These are phyloP conservation scores for Saturnispora hagleri DNA, from an alignment of 805 yeast species.

Conservation along the genomic window DNA sequence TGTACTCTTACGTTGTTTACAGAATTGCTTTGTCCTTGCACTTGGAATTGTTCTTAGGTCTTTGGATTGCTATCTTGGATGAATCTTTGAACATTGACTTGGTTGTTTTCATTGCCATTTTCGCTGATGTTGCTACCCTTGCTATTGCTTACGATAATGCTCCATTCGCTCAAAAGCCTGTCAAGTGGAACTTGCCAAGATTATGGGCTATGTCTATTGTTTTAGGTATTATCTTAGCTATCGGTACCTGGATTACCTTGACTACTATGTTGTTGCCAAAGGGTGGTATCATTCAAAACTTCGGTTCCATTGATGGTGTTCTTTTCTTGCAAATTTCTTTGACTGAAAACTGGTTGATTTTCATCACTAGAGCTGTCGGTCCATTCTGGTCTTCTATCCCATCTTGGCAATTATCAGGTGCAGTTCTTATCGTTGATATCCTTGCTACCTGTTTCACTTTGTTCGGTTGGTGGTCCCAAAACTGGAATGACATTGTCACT, in stretches of 20 bases:
- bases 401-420: slow-evolving; percentile 95
- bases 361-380: slow-evolving; percentile 48
- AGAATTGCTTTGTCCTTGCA: slow-evolving; percentile 94
- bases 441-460: slow-evolving; percentile 85
- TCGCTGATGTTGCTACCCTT: too few species aligned
- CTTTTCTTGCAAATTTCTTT: slow-evolving; percentile 10
- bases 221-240: slow-evolving; percentile 60
- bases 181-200: too few species aligned
- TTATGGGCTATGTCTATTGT: too few species aligned
- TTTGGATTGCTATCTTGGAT: slow-evolving; percentile 93
- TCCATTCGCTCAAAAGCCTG: too few species aligned
- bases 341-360: too few species aligned
- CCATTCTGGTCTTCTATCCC: slow-evolving; percentile 97
- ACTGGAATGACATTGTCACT: slow-evolving; percentile 93
- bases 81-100: slow-evolving; percentile 10
- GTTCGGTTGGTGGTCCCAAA: slow-evolving; percentile 97
- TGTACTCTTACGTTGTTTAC: slow-evolving; percentile 97
- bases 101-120: too few species aligned
- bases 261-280: slow-evolving; percentile 85
- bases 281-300: slow-evolving; percentile 95
- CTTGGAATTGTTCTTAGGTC: slow-evolving; percentile 89
- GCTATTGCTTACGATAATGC: too few species aligned
- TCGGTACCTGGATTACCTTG: slow-evolving; percentile 91
- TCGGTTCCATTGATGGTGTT: slow-evolving; percentile 90
- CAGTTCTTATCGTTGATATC: slow-evolving; percentile 83